Percentiles rank a stretch among this genome's conserved stretches.
phyloP scores from a whole-genome alignment of 1,139 yeast genomes.

The Scheffersomyces illinoinensis region DNA sequence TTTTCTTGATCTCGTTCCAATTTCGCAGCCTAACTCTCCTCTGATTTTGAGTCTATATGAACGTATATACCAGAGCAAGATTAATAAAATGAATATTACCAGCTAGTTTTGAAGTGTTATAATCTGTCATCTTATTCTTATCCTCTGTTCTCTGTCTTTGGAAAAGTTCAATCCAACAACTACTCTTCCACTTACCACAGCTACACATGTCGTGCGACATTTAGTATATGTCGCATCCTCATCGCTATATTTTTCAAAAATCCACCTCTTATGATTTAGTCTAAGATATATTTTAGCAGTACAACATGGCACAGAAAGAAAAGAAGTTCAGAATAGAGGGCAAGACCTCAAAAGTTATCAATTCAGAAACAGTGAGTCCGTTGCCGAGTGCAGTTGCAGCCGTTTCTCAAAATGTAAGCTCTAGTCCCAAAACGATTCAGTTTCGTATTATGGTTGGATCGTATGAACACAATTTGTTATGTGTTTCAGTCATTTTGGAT shows the following conservation, averaged over 20 bases:
- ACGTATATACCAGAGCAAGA: too few species aligned
- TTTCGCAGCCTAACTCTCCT: background rate
- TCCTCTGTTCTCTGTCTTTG: background rate
- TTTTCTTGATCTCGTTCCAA: background rate
- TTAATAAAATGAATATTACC: background rate
- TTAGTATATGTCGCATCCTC: slow-evolving; percentile 4
- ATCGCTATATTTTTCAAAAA: slow-evolving; percentile 3
- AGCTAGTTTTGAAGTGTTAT: too few species aligned
- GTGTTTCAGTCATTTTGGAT: slow-evolving; percentile 70
- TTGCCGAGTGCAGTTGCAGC: background rate
- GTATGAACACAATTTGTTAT: slow-evolving; percentile 87
- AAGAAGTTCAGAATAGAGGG: background rate
- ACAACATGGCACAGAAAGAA: background rate
- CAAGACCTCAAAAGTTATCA: background rate
- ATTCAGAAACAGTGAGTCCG: background rate
- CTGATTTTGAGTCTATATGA: too few species aligned
- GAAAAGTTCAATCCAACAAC: background rate
- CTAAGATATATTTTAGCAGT: background rate
- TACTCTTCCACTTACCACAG: background rate
- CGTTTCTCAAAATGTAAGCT: background rate
- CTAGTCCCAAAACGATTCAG: slow-evolving; percentile 19
- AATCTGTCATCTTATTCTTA: too few species aligned
- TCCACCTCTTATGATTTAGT: background rate
- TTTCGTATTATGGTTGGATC: slow-evolving; percentile 91
- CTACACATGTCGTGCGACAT: slow-evolving; percentile 6